Evolutionary conservation across 768 basidiomycete species (phyloP).

Genomic region (Serendipita vermifera): DNA sequence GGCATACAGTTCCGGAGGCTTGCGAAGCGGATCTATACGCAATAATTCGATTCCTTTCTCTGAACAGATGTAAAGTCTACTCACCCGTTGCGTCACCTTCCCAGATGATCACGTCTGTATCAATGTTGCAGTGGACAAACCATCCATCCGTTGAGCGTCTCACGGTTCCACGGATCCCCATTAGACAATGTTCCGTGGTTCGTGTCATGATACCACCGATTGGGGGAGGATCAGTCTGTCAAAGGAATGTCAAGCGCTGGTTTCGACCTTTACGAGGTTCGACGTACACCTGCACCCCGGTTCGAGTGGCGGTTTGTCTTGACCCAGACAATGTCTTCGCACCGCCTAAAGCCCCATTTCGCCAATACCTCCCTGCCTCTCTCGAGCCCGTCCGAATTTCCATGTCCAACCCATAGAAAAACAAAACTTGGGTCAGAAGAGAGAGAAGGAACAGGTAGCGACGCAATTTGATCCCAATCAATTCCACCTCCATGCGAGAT

Average conservation of each 20-base stretch:
- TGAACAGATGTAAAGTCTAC: slow-evolving; percentile 14
- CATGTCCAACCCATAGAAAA: slow-evolving; percentile 91
- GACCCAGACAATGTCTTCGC: slow-evolving; percentile 98
- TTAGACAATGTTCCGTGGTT: slow-evolving; percentile 91
- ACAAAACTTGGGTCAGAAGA: slow-evolving; percentile 89
- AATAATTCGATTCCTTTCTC: slow-evolving; percentile 3
- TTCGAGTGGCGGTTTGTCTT: slow-evolving; percentile 72
- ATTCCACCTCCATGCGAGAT: slow-evolving; percentile 25
- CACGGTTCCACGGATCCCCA: slow-evolving; percentile 95
- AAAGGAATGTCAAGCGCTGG: no score
- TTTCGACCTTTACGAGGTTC: neutral
- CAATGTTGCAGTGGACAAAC: slow-evolving; percentile 98
- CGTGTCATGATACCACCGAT: slow-evolving; percentile 76
- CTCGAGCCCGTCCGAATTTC: slow-evolving; percentile 82
- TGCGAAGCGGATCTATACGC: slow-evolving; percentile 56
- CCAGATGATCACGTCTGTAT: slow-evolving; percentile 97
- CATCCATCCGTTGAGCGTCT: slow-evolving; percentile 86
- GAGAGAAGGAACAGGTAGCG: slow-evolving; percentile 66
- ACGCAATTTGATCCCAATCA: slow-evolving; percentile 72
- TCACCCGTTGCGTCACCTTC: slow-evolving; percentile 61
- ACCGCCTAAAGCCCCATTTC: slow-evolving; percentile 88
- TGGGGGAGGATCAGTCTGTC: slow-evolving; percentile 62
- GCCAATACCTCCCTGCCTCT: slow-evolving; percentile 80
- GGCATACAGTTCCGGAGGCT: slow-evolving; percentile 92
- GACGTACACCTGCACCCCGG: slow-evolving; percentile 59